Base-by-base conservation (phyloP, 139 green algal genomes). In the Gonium pectorale region DNA sequence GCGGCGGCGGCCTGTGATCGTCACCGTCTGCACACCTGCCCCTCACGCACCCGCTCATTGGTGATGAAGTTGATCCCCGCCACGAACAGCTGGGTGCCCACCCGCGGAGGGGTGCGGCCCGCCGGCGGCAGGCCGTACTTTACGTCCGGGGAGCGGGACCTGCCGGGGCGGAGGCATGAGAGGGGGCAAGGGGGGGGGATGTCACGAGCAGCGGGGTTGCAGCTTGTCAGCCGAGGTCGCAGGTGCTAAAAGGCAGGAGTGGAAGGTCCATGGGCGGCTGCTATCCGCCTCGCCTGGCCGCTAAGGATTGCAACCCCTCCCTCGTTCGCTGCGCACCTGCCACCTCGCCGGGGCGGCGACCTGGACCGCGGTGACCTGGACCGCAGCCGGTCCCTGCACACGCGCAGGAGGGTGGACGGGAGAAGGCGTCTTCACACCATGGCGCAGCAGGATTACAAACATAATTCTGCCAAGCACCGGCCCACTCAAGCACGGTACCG, bases 31-130 rank as follows among this genome's bases (percentile, higher is more conserved):
- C 59, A 67, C 22, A 67, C 22, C 22, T 21, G 13, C 13, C 49
- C 49, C 49, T 26, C 49, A 26, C 89, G 22, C 38, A 90, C 92
- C 69, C 85, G 68, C 79, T 95, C 90, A 26, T 74, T 90, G 44
- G 67, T 80, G 60, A 92, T 86, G 83, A 93, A 95, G 79, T 90
- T 91, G 24, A 94, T 77, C 13, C 90, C 92, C 29, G 92, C 89
- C 31, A 93, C 89, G 68, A 93, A 95, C 22, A 94, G 79, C 64
- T 93, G 87, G 6, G 86, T 68, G 38, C 89, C 90, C 15, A 67
- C 64, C 27, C 54, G 51, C 0, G 92, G 89, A 3, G 89, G 87
- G 24, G 78, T 82, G 26, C 75, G 75, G n/a, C 60, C 75, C 0
- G 41, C 40, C 4, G 75, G 59, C 27, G 75, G 75, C 75, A 71